phyloP scores from a whole-genome alignment of 2,329 filamentous ascomycete species.

The Trichothecium roseum region DNA sequence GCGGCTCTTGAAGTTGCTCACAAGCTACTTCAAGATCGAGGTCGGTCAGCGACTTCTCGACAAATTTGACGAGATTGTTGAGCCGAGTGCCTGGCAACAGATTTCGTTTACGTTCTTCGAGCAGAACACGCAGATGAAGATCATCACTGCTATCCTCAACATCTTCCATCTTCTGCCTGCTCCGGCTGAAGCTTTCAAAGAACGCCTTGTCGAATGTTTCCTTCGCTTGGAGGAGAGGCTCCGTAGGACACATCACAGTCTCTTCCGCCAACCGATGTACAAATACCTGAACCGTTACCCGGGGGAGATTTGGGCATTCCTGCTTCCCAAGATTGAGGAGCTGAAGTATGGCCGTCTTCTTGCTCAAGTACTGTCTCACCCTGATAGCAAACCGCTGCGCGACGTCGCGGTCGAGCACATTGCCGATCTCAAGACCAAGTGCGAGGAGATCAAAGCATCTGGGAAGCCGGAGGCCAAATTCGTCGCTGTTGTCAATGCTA shows the following conservation, averaged over 20 bases:
- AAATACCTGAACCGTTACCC: constrained; percentile 92
- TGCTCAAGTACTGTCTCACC: constrained; percentile 71
- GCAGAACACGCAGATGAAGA: constrained; percentile 85
- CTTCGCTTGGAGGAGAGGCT: constrained; percentile 78
- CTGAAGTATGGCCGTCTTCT: constrained; percentile 84
- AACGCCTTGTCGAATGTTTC: constrained; percentile 80
- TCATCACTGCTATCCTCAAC: constrained; percentile 88
- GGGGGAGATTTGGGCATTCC: constrained; percentile 73
- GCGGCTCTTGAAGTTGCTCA: constrained; percentile 78
- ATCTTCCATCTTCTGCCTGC: constrained; percentile 94
- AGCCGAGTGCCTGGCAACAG: constrained; percentile 69
- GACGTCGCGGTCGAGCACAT: constrained; percentile 65
- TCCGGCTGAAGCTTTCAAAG: constrained; percentile 84
- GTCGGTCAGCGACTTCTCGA: constrained; percentile 90
- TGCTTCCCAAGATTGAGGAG: constrained; percentile 71
- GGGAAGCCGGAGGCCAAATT: constrained; percentile 56
- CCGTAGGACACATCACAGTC: constrained; percentile 78
- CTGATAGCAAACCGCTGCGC: constrained; percentile 63
- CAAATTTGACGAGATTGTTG: constrained; percentile 84
- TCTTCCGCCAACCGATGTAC: constrained; percentile 82
- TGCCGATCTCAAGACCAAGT: constrained; percentile 58
- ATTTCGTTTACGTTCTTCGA: constrained; percentile 93
- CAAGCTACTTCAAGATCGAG: constrained; percentile 98
- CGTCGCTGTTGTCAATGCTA: constrained; percentile 70
- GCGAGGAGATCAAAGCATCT: constrained; percentile 51